Conservation (phyloP, 352 stramenopile species). For the Globisporangium sylvaticum region DNA sequence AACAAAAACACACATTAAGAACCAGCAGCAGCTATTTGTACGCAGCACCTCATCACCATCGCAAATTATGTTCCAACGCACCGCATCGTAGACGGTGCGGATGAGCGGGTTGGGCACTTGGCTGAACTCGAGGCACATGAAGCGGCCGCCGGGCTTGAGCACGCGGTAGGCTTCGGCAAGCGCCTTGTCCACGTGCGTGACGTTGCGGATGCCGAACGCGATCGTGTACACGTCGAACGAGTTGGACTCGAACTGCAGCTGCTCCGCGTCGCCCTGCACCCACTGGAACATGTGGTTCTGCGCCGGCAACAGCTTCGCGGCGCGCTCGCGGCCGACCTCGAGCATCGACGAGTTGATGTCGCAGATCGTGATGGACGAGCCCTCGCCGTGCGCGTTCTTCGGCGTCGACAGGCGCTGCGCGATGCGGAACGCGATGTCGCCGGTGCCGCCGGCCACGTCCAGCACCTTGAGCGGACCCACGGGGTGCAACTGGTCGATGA, state of each 20-base stretch:
- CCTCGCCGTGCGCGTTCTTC: conserved; percentile 25
- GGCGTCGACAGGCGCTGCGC: conserved; percentile 56
- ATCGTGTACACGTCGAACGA: conserved; percentile 99
- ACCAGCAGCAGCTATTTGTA: not conserved
- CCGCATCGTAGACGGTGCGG: conserved; percentile 91
- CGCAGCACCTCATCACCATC: not conserved
- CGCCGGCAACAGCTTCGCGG: conserved; percentile 61
- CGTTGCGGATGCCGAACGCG: conserved; percentile 98
- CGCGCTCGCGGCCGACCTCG: conserved; percentile 90
- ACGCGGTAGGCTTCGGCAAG: conserved; percentile 94
- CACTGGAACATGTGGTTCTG: conserved; percentile 79
- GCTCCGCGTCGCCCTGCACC: conserved; percentile 95
- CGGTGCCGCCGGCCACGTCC: conserved; percentile 98
- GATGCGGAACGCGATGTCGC: conserved; percentile 98
- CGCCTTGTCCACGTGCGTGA: conserved; percentile 96
- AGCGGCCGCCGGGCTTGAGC: conserved; percentile 94
- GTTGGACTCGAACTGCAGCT: conserved; percentile 92
- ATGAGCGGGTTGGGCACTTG: conserved; percentile 93
- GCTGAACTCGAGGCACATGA: conserved; percentile 98
- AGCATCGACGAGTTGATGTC: conserved; percentile 99
- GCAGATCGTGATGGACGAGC: conserved; percentile 92
- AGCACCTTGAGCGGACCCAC: conserved; percentile 78
- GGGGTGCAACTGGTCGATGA: conserved; percentile 86
- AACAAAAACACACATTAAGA: not conserved
- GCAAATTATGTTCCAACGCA: conserved; percentile 32